Evolutionary conservation across 768 basidiomycete species (phyloP).

Genomic region (Vishniacozyma victoriae): DNA sequence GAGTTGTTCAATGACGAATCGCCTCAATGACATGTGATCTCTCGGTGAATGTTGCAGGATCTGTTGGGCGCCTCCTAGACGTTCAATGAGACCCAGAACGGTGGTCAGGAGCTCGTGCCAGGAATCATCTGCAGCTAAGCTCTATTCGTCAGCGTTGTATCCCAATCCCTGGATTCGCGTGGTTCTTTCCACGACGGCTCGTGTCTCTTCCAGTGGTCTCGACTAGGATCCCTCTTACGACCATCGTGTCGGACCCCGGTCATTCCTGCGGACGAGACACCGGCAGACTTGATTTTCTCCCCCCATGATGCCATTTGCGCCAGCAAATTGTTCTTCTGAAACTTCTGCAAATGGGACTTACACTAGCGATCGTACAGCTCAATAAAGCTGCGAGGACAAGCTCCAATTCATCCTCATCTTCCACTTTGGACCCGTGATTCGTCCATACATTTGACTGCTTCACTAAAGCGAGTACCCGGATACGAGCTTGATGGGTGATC

Average conservation of each 20-base stretch:
- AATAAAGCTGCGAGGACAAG: conserved; percentile 32
- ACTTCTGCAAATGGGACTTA: conserved; percentile 9
- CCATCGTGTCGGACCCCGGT: too few relatives aligned
- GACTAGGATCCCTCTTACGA: too few relatives aligned
- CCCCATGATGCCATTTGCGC: too few relatives aligned
- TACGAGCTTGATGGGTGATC: conserved; percentile 13
- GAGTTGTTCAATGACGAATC: conserved; percentile 38
- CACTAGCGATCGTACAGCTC: conserved; percentile 32
- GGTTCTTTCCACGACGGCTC: too few relatives aligned
- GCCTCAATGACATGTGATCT: conserved; percentile 18
- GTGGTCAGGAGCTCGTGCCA: conserved; percentile 35
- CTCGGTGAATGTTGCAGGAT: conserved; percentile 17
- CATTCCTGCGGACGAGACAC: too few relatives aligned
- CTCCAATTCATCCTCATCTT: conserved; percentile 20
- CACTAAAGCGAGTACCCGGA: conserved; percentile 17
- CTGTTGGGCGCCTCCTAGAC: conserved; percentile 24
- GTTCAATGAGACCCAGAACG: conserved; percentile 22
- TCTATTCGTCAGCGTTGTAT: too few relatives aligned
- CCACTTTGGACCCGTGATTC: conserved; percentile 1
- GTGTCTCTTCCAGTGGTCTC: too few relatives aligned
- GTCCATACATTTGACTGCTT: conserved; percentile 7
- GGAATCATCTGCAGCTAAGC: conserved; percentile 33
- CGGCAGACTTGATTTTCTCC: too few relatives aligned
- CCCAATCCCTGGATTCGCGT: too few relatives aligned
- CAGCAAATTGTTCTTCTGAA: too few relatives aligned